phyloP scores from a whole-genome alignment of 2,329 filamentous ascomycete genomes.

The Paecilomyces dactylethromorphus region DNA sequence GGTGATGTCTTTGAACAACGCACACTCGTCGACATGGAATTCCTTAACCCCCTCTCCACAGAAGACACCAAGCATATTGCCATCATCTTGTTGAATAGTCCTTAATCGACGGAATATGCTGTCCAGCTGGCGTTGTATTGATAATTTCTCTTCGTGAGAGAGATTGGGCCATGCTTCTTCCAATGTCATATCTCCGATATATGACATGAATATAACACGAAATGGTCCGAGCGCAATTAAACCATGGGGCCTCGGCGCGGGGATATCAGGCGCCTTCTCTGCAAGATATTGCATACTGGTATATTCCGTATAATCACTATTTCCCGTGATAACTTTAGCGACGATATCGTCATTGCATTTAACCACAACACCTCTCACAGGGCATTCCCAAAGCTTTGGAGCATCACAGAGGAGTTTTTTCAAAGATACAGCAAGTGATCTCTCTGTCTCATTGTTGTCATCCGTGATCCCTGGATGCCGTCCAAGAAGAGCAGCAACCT shows the following conservation, averaged over 20 bases:
- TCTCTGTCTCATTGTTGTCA: slow-evolving; percentile 1
- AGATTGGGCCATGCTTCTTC: slow-evolving; percentile 14
- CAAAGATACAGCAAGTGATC: slow-evolving; percentile 9
- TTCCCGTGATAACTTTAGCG: slow-evolving; percentile 7
- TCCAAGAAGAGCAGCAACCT: slow-evolving; percentile 5
- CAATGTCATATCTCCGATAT: slow-evolving; percentile 16
- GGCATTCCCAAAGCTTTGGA: slow-evolving; percentile 14
- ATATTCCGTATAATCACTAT: slow-evolving; percentile 17
- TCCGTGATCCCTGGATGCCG: slow-evolving; percentile 4
- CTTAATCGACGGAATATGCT: slow-evolving; percentile 11
- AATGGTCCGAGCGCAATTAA: slow-evolving; percentile 15
- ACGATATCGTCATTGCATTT: slow-evolving; percentile 12
- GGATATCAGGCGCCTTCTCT: slow-evolving; percentile 15
- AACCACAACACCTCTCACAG: slow-evolving; percentile 15
- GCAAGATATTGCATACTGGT: slow-evolving; percentile 19
- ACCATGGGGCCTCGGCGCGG: slow-evolving; percentile 20
- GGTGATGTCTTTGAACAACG: slow-evolving; percentile 14
- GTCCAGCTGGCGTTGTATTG: slow-evolving; percentile 13
- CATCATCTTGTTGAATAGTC: slow-evolving; percentile 10
- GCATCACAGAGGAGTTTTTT: slow-evolving; percentile 16
- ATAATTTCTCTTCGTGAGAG: slow-evolving; percentile 12
- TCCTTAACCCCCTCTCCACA: slow-evolving; percentile 21
- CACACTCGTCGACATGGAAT: slow-evolving; percentile 11
- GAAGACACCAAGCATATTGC: slow-evolving; percentile 15
- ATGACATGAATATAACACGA: slow-evolving; percentile 22